Evolutionary conservation across 2,329 filamentous ascomycete genomes (phyloP).

Genomic region (Venturia asperata): DNA sequence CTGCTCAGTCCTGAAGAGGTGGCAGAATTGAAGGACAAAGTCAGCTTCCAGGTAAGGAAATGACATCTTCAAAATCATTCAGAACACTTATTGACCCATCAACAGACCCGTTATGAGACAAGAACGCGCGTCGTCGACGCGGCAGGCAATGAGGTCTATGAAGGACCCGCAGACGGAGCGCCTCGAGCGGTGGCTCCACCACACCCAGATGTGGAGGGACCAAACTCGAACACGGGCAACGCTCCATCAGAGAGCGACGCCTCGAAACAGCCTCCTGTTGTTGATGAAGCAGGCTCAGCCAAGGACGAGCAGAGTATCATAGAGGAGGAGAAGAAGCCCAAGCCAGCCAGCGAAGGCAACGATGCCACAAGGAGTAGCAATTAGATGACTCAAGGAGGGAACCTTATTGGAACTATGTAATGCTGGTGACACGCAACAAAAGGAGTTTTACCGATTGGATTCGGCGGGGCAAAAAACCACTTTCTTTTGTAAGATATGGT

Average conservation of each 20-base stretch:
- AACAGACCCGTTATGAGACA: slow-evolving; percentile 86
- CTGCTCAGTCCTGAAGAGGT: slow-evolving; percentile 79
- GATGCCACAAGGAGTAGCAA: slow-evolving; percentile 6
- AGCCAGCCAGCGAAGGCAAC: slow-evolving; percentile 33
- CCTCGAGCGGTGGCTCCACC: slow-evolving; percentile 39
- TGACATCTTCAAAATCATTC: background rate
- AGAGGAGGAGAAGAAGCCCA: slow-evolving; percentile 28
- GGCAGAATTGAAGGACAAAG: slow-evolving; percentile 76
- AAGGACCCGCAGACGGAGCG: slow-evolving; percentile 31
- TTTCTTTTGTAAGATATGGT: slow-evolving; percentile 4
- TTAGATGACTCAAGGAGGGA: background rate
- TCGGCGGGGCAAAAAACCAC: background rate
- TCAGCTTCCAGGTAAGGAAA: slow-evolving; percentile 58
- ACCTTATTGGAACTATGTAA: background rate
- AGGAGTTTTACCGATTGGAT: background rate
- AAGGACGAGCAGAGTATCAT: slow-evolving; percentile 40
- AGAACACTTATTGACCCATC: background rate
- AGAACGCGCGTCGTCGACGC: slow-evolving; percentile 76
- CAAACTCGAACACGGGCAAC: slow-evolving; percentile 48
- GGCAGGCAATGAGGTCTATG: slow-evolving; percentile 66
- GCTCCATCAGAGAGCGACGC: slow-evolving; percentile 28
- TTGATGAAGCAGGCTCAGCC: slow-evolving; percentile 34
- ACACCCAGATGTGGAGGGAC: slow-evolving; percentile 51
- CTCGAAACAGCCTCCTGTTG: slow-evolving; percentile 36
- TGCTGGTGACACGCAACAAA: slow-evolving; percentile 8